These are phyloP conservation scores for Neoboletus subvelutipes DNA, from an alignment of 768 basidiomycete genomes.

Conservation along the genomic window DNA sequence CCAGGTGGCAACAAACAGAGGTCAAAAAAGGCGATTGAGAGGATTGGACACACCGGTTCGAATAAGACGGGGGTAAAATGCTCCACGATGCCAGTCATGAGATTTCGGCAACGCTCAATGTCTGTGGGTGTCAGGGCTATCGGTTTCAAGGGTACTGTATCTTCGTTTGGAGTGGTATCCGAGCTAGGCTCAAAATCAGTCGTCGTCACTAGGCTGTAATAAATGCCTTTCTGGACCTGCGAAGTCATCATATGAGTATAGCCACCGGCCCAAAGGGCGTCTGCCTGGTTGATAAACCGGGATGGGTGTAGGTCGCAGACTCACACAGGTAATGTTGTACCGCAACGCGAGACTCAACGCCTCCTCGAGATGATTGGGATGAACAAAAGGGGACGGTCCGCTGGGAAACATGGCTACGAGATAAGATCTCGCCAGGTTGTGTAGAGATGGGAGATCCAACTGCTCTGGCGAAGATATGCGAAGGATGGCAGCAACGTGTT, in stretches of 20 bases:
- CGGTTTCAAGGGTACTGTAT: not conserved
- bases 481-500: slow-evolving; percentile 51
- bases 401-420: slow-evolving; percentile 50
- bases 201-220: slow-evolving; percentile 62
- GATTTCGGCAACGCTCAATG: slow-evolving; percentile 42
- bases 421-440: slow-evolving; percentile 42
- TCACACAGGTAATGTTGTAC: slow-evolving; percentile 49
- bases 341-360: slow-evolving; percentile 52
- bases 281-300: not conserved
- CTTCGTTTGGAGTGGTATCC: slow-evolving; percentile 8
- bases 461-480: slow-evolving; percentile 55
- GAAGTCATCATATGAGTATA: not conserved
- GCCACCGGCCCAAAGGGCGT: not conserved
- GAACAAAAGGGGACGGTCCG: slow-evolving; percentile 43
- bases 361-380: slow-evolving; percentile 48
- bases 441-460: slow-evolving; percentile 56
- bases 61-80: slow-evolving; percentile 74
- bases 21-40: not conserved
- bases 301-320: slow-evolving; percentile 22
- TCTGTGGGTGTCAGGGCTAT: slow-evolving; percentile 32
- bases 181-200: slow-evolving; percentile 52
- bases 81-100: slow-evolving; percentile 56
- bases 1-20: not conserved
- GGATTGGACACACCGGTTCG: slow-evolving; percentile 45
- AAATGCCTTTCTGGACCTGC: slow-evolving; percentile 60